Percentiles rank a stretch among this genome's conserved stretches.
Conservation (phyloP, 2,329 filamentous ascomycete species). For the Calonectria hawksworthii region DNA sequence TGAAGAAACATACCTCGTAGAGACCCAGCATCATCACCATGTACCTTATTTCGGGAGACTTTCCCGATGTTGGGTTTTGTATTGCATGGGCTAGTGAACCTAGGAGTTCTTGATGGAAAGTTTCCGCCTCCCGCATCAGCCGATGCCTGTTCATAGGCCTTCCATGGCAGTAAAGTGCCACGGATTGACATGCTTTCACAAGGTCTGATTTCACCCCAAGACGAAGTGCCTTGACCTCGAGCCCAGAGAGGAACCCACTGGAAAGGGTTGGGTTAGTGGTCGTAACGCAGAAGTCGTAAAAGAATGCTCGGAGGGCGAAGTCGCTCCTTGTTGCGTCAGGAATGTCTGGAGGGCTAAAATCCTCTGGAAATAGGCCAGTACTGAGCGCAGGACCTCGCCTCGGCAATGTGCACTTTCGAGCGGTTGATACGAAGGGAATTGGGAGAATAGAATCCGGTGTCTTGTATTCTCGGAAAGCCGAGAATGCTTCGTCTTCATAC, state of each 20-base stretch:
- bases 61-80: background rate
- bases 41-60: background rate
- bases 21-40: constrained; percentile 1
- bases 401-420: constrained; percentile 8
- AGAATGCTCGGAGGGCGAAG: background rate
- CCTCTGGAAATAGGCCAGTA: background rate
- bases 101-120: background rate
- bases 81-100: background rate
- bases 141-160: background rate
- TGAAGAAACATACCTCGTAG: background rate
- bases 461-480: constrained; percentile 1
- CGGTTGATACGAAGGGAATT: background rate
- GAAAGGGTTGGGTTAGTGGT: background rate
- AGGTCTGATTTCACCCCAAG: background rate
- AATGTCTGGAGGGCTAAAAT: background rate
- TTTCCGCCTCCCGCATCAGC: background rate
- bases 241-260: background rate
- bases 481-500: background rate
- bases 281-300: constrained; percentile 15
- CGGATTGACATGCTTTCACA: background rate
- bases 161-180: background rate
- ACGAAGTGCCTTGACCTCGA: background rate
- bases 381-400: background rate
- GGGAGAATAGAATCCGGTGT: background rate
- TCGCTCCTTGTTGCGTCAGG: background rate